phyloP scores from a whole-genome alignment of 2,329 filamentous ascomycete genomes.

The Microascus cirrosus region DNA sequence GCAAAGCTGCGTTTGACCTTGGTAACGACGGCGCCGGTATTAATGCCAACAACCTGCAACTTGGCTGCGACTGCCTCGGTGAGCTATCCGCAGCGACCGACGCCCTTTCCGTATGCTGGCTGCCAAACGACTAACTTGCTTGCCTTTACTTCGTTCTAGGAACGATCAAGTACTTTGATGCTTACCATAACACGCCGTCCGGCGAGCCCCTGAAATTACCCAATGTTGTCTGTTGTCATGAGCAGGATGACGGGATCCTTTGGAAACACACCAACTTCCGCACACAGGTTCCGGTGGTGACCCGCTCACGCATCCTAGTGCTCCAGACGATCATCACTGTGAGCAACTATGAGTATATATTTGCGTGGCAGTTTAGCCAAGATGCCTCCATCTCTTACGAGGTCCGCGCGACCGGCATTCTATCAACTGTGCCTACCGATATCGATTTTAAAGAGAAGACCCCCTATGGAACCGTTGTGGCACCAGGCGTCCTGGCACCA shows the following conservation, averaged over 20 bases:
- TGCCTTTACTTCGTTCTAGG: not conserved
- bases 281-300: conserved; percentile 45
- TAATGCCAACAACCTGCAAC: conserved; percentile 52
- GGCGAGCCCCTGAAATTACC: conserved; percentile 19
- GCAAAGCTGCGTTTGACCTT: conserved; percentile 61
- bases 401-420: conserved; percentile 29
- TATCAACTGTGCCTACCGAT: conserved; percentile 23
- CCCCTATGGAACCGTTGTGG: conserved; percentile 52
- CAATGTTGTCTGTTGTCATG: conserved; percentile 24
- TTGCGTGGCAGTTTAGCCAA: conserved; percentile 36
- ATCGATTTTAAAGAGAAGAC: conserved; percentile 43
- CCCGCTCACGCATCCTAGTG: conserved; percentile 46
- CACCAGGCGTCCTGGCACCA: conserved; percentile 49
- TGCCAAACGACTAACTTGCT: conserved; percentile 13
- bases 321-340: conserved; percentile 55
- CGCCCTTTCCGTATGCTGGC: not conserved
- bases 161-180: conserved; percentile 33
- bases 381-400: conserved; percentile 29
- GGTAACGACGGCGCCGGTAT: conserved; percentile 55
- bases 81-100: not conserved
- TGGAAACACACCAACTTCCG: conserved; percentile 57
- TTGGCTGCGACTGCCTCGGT: conserved; percentile 60
- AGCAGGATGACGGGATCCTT: conserved; percentile 40
- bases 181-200: conserved; percentile 16
- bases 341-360: conserved; percentile 52